Conservation (phyloP, 1,284 basidiomycete species). For the Xerocomus amazonicus region DNA sequence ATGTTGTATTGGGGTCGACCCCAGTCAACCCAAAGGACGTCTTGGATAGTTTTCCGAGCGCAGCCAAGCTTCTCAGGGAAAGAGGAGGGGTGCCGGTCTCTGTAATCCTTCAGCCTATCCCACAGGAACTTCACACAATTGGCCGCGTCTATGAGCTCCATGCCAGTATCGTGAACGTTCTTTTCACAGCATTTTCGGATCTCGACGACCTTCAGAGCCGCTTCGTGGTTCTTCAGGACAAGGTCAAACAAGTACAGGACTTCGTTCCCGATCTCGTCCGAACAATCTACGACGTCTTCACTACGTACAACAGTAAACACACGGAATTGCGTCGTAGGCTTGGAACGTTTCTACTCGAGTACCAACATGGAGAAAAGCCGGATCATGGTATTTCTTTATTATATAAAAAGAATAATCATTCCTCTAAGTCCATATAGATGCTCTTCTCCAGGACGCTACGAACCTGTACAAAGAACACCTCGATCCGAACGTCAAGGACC, state of each 20-base stretch:
- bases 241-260: background rate
- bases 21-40: background rate
- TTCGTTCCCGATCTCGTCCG: background rate
- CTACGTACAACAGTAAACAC: background rate
- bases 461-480: no score
- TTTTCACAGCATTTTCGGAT: background rate
- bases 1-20: background rate
- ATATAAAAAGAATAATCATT: no score
- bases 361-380: background rate
- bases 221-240: background rate
- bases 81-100: background rate
- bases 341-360: background rate
- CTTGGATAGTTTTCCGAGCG: background rate
- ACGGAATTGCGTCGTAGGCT: background rate
- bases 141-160: background rate
- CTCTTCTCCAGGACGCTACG: no score
- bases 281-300: no score
- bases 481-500: no score
- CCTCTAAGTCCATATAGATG: no score
- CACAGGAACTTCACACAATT: background rate
- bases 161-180: background rate
- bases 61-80: background rate
- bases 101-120: background rate
- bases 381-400: no score
- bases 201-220: background rate